Conservation (phyloP, 1,284 basidiomycete species). For the Pseudozyma tsukubaensis region DNA sequence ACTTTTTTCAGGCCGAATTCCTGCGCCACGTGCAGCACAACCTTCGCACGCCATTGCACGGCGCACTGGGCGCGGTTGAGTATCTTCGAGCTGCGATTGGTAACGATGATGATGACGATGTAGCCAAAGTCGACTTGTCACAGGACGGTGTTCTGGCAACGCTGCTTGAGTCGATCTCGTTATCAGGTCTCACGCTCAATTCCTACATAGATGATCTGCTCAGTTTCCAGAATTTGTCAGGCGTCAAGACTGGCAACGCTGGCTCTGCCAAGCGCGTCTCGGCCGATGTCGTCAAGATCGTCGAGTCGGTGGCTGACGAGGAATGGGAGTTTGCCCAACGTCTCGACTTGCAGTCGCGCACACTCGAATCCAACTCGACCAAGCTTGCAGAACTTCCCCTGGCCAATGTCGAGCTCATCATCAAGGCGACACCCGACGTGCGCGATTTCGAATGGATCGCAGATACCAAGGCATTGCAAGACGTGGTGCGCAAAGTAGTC, state of each 20-base stretch:
- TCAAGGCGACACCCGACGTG: conserved; percentile 39
- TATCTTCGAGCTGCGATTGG: conserved; percentile 43
- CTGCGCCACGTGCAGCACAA: conserved; percentile 57
- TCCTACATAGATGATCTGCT: conserved; percentile 59
- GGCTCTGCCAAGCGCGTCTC: conserved; percentile 14
- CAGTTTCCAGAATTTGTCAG: conserved; percentile 55
- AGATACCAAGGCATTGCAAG: conserved; percentile 34
- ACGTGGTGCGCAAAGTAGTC: conserved; percentile 53
- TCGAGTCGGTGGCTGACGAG: conserved; percentile 53
- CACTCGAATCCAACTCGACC: conserved; percentile 19
- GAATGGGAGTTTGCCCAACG: conserved; percentile 53
- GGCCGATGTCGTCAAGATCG: conserved; percentile 33
- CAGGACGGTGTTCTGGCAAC: conserved; percentile 47
- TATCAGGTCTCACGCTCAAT: conserved; percentile 53
- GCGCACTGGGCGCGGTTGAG: conserved; percentile 58
- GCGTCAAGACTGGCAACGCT: conserved; percentile 20
- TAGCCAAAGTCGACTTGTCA: conserved; percentile 39
- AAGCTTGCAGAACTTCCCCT: conserved; percentile 16
- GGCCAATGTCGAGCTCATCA: conserved; percentile 41
- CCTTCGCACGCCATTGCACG: conserved; percentile 58
- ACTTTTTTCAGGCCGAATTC: conserved; percentile 56
- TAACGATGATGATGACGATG: conserved; percentile 26
- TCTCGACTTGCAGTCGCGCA: conserved; percentile 32
- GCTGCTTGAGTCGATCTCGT: conserved; percentile 51
- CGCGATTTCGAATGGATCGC: conserved; percentile 33